A percentile compares a stretch with the other conserved stretches of the same genome.
These are phyloP conservation scores for Zalaria sp. DNA, from an alignment of 2,329 filamentous ascomycete genomes.

Conservation along the genomic window DNA sequence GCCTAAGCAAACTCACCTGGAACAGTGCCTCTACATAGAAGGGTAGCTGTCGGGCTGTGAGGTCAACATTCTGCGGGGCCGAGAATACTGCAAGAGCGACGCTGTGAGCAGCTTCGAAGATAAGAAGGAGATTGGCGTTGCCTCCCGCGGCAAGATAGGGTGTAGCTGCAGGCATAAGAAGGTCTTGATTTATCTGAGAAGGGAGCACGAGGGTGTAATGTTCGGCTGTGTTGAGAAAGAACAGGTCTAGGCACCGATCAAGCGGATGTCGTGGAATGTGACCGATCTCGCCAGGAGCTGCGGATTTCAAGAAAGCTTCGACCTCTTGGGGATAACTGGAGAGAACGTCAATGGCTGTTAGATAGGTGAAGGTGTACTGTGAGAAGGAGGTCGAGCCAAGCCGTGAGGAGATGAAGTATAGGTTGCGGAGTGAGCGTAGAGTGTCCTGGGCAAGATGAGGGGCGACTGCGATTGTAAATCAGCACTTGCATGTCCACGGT, in stretches of 20 bases:
- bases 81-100: slow-evolving; percentile 68
- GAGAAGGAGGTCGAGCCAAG: slow-evolving; percentile 63
- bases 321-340: slow-evolving; percentile 53
- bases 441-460: slow-evolving; percentile 56
- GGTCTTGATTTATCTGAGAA: slow-evolving; percentile 51
- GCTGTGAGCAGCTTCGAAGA: slow-evolving; percentile 85
- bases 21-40: slow-evolving; percentile 77
- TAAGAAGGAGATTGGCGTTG: slow-evolving; percentile 43
- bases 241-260: slow-evolving; percentile 64
- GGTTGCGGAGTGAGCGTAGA: slow-evolving; percentile 58
- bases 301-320: slow-evolving; percentile 51
- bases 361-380: slow-evolving; percentile 70
- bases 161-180: slow-evolving; percentile 60
- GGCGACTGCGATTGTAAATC: slow-evolving; percentile 28
- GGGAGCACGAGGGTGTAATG: slow-evolving; percentile 63
- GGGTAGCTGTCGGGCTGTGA: slow-evolving; percentile 59
- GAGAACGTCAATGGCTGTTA: slow-evolving; percentile 70
- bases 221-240: slow-evolving; percentile 76
- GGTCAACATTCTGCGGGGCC: slow-evolving; percentile 58
- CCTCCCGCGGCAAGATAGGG: slow-evolving; percentile 55
- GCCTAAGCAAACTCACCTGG: slow-evolving; percentile 21
- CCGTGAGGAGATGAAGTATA: slow-evolving; percentile 70
- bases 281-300: slow-evolving; percentile 40
- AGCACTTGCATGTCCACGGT: neutral
- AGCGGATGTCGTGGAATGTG: slow-evolving; percentile 49